Evolutionary conservation across 2,329 filamentous ascomycete species (phyloP), one percentile per base, ranked within the genome.

Genomic region (Tolypocladium inflatum): DNA sequence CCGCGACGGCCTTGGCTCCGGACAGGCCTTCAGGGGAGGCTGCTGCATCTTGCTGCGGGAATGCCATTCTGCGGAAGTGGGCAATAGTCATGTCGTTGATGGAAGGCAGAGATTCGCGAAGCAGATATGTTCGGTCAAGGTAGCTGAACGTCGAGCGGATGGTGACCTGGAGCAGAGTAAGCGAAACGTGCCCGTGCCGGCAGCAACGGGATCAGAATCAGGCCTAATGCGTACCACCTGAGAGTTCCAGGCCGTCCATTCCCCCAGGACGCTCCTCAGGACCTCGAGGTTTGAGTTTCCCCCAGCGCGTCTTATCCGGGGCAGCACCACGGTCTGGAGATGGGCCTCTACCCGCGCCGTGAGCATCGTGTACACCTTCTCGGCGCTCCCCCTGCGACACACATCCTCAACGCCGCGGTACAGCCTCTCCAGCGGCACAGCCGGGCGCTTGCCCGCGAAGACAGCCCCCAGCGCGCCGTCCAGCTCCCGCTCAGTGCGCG

Each of bases 81-180:
- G 79, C 74, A 57, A 94, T 85, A 6, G 87, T 84, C 77, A 96
- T 86, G 67, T 96, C 90, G 67, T 92, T 88, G 58, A 99, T 84
- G 39, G 88, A 88, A 11, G 81, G 80, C 41, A 81, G 74, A 26
- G 87, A 84, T 52, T 86, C 85, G 58, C 88, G 86, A 2, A 96
- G 78, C 9, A 99, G 80, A 68, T 91, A 97, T 2, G 91, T 90
- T 62, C 94, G 86, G 70, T 99, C 93, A 63, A 99, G 81, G 68
- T 92, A 99, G 75, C 91, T 96, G 74, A 97, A 97, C 43, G 95
- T 88, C 62, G 89, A 93, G 54, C 91, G 85, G 56, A 99, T 83
- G 17, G 87, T 86, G 63, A 86, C 82, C 86, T 91, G 41, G 50
- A 35, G 39, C 21, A 3, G 30, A 15, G 53, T 61, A 19, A 61